Evolutionary conservation across 257 asterid species (phyloP), one percentile per base, ranked within the genome.

Genomic region (Solanum infundibuliforme): DNA sequence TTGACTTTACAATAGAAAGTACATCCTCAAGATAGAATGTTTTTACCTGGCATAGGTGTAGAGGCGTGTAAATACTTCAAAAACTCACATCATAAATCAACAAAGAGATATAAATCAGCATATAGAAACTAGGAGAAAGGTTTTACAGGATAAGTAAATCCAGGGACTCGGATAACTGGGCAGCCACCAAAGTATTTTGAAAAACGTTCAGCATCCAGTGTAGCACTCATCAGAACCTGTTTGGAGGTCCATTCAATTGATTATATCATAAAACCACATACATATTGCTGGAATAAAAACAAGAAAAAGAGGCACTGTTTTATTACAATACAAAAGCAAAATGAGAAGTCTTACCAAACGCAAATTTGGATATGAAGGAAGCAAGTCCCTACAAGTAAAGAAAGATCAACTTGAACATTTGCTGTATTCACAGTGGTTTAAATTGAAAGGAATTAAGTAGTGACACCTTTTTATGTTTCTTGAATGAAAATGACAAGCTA

Each of bases 201-300:
- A 90, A 95, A 97, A 23, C 95, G 95, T 41, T 97, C 98, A 35
- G 98, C 98, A 87, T 97, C 99, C 76, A 96, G 88, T 88, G 99
- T 96, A 90, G 99, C 99, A 89, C 99, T 97, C 99, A 97, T 97
- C 88, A 97, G 87, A 79, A 97, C 92, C 99, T 97, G 95, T 66
- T 88, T 85, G 69, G 85, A 82, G 41, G 85, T 29, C 32, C 69
- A 82, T 18, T 82, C 43, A 82, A 29, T 29, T 82, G 41, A 79
- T 82, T 82, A 48, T 8, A 46, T 46, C 85, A 46, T 46, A 79
- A 82, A 87, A 68, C 25, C 32, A 52, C 76, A 38, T 86, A 83
- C 58, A 72, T 46, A 32, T 72, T 62, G 25, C 48, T 68, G 82
- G n/a, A 85, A 39, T 36, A 62, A 34, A 65, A 73, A 73, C 74